Conservation (phyloP, 768 basidiomycete genomes). For the Suillus subalutaceus region DNA sequence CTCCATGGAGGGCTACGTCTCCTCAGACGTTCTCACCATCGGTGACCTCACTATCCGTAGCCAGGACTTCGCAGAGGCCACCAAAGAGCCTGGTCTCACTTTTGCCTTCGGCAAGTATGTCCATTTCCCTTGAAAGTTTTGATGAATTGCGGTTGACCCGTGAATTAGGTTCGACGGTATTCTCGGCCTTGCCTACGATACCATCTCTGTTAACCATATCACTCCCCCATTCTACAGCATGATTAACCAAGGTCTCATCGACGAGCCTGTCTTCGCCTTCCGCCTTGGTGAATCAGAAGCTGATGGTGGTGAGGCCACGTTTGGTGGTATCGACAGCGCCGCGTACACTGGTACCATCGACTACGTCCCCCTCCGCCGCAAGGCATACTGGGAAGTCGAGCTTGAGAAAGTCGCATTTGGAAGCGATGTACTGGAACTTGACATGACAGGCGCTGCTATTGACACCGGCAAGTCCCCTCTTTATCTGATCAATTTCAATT, state of each 20-base stretch:
- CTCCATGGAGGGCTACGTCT: constrained; percentile 95
- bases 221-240: constrained; percentile 94
- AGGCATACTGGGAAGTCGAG: constrained; percentile 99
- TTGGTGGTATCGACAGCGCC: constrained; percentile 82
- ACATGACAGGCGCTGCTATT: constrained; percentile 92
- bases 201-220: constrained; percentile 92
- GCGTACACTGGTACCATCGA: constrained; percentile 81
- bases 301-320: constrained; percentile 89
- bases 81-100: constrained; percentile 93
- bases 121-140: background rate
- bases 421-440: constrained; percentile 84
- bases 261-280: constrained; percentile 92
- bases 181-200: constrained; percentile 91
- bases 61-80: constrained; percentile 94
- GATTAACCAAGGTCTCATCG: constrained; percentile 80
- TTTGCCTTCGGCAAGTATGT: constrained; percentile 95
- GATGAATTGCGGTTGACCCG: background rate
- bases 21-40: constrained; percentile 76
- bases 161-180: constrained; percentile 87
- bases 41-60: constrained; percentile 76
- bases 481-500: constrained; percentile 6
- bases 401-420: constrained; percentile 87
- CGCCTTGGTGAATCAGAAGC: constrained; percentile 83
- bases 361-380: constrained; percentile 91
- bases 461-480: constrained; percentile 66